A percentile compares a stretch with the other conserved stretches of the same genome.
Conservation (phyloP, 163 green algal species). For the Scenedesmus sp. region DNA sequence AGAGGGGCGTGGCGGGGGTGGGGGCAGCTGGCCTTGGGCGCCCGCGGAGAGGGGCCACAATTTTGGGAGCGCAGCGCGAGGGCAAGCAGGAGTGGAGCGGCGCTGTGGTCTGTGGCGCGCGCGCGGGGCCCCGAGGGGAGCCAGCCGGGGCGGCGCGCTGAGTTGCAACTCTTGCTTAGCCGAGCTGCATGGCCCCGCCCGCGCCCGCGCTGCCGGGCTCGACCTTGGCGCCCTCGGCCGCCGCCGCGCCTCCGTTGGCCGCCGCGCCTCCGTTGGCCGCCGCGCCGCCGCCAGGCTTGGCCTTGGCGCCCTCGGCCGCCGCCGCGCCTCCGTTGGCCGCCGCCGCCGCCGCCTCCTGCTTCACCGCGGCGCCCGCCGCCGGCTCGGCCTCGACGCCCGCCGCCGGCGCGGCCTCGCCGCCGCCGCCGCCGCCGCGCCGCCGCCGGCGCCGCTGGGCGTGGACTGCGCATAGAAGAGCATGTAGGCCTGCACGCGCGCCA, state of each 20-base stretch:
- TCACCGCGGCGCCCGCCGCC: not conserved
- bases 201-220: not conserved
- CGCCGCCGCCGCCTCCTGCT: not conserved
- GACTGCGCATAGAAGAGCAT: conserved; percentile 89
- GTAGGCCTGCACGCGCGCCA: conserved; percentile 84
- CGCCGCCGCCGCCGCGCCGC: not conserved
- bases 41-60: too few relatives aligned
- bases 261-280: too few relatives aligned
- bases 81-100: not conserved
- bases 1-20: not conserved
- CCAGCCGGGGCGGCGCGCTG: not conserved
- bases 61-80: too few relatives aligned
- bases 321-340: not conserved
- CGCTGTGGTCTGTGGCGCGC: not conserved
- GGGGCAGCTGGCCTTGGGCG: not conserved
- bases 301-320: not conserved
- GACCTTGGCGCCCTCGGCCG: not conserved
- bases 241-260: not conserved
- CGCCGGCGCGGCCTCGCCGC: too few relatives aligned
- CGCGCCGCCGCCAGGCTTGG: not conserved
- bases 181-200: too few relatives aligned
- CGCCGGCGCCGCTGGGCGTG: conserved; percentile 13
- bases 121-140: not conserved
- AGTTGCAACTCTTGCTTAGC: too few relatives aligned
- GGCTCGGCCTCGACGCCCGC: not conserved